Evolutionary conservation across 768 basidiomycete genomes (phyloP).

Genomic region (Cytidiella melzeri): DNA sequence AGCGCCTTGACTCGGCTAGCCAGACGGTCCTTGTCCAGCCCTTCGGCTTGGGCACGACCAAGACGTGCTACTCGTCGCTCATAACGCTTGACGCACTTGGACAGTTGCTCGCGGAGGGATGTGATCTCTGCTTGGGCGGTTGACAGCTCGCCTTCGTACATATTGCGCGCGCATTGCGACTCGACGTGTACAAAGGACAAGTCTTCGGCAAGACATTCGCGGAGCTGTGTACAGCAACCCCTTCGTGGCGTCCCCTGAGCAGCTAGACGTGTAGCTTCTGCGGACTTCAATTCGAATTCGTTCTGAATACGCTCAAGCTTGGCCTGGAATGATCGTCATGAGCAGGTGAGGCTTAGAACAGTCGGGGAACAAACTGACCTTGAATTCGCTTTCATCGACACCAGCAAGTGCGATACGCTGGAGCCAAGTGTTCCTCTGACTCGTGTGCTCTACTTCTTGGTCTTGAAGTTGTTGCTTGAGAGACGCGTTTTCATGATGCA

Average conservation of each 20-base stretch:
- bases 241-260: not conserved
- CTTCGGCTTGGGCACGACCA: not conserved
- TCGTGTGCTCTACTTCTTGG: not conserved
- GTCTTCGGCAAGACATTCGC: constrained; percentile 5
- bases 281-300: not conserved
- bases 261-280: not conserved
- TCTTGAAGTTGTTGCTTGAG: not conserved
- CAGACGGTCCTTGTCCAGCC: not conserved
- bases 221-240: too few relatives aligned
- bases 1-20: constrained; percentile 3
- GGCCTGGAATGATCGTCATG: not conserved
- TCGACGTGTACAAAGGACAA: constrained; percentile 8
- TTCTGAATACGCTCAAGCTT: constrained; percentile 1
- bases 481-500: not conserved
- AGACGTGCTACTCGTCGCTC: not conserved
- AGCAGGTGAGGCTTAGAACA: not conserved
- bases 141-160: constrained; percentile 3
- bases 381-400: constrained; percentile 1
- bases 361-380: not conserved
- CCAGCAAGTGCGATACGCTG: not conserved
- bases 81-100: constrained; percentile 1
- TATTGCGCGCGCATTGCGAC: constrained; percentile 3
- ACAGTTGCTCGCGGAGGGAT: not conserved
- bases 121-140: constrained; percentile 2
- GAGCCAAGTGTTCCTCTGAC: not conserved